phyloP scores from a whole-genome alignment of 2,329 filamentous ascomycete genomes.

The Apiospora arundinis region DNA sequence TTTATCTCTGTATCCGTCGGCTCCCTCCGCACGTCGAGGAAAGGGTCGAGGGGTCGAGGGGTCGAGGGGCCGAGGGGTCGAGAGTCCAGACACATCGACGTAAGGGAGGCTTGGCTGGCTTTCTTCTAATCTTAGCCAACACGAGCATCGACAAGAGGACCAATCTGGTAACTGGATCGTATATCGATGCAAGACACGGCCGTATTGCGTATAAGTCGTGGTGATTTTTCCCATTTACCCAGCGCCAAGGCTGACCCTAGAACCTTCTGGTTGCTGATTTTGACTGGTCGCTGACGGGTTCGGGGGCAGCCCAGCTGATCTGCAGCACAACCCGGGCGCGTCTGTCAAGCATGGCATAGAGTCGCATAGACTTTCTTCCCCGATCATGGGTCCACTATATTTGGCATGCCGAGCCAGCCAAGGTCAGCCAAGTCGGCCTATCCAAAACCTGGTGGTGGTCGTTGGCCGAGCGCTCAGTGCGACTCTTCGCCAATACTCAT shows the following conservation, averaged over 20 bases:
- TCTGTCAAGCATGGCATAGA: background rate
- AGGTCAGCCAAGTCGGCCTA: background rate
- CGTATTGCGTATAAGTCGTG: background rate
- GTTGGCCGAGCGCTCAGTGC: background rate
- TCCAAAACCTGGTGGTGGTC: background rate
- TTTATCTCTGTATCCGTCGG: background rate
- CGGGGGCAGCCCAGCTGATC: background rate
- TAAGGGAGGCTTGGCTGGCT: background rate
- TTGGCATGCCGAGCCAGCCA: background rate
- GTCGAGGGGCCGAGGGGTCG: too few species aligned
- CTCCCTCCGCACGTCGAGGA: background rate
- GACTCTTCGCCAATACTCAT: background rate
- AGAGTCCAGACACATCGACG: too few species aligned
- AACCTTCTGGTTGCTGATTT: background rate
- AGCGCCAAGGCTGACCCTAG: background rate
- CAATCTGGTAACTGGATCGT: background rate
- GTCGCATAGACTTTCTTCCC: conserved; percentile 4
- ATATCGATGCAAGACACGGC: background rate
- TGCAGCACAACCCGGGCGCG: background rate
- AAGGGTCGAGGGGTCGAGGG: too few species aligned
- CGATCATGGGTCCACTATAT: background rate
- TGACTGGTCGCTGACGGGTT: background rate
- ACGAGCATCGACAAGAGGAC: background rate
- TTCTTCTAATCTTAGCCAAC: background rate
- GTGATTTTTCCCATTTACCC: background rate